Evolutionary conservation across 2,329 filamentous ascomycete genomes (phyloP), one percentile per base, ranked within the genome.

Genomic region (Colletotrichum sansevieriae): DNA sequence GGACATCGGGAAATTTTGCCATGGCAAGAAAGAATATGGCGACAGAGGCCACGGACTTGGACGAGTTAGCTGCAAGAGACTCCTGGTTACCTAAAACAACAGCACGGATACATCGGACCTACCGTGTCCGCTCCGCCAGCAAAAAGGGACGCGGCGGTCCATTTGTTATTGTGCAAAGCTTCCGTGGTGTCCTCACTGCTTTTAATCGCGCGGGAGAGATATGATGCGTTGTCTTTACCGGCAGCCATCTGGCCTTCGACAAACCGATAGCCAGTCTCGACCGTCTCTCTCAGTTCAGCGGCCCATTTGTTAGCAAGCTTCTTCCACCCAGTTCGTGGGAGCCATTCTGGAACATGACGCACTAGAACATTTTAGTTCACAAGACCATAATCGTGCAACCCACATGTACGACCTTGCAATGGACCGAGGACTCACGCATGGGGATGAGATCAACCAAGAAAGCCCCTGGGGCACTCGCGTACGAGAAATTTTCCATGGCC

Each of bases 21-120:
- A 87, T 85, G 9, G 81, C 81, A 1, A 87, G 74, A 71, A 83
- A 84, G 75, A 86, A 87, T 0, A 10, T 63, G 49, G 74, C 71
- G 3, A 84, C 70, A 0, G 80, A 75, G 0, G 77, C 82, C 0
- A 71, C 70, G 3, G 65, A 54, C 68, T 83, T 41, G 13, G 18
- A 33, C 20, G 7, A 20, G 8, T 55, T 20, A 44, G 61, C 29
- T 3, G 4, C 8, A 39, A 18, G 18, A 18, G 18, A 18, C 18
- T 18, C 18, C 18, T 18, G 18, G 18, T 1, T 18, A 18, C 18
- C 2, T 18, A 18, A 18, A 18, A 18, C 18, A 18, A 2, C 18
- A 18, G 18, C 18, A 18, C 18, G 2, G 18, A 18, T 18, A 18
- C 18, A 18, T 0, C 11, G 15, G 7, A 11, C 55, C 47, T 37